Evolutionary conservation across 164 flowering plant species (phyloP), one percentile per base, ranked within the genome.

Genomic region (Pachysandra terminalis): DNA sequence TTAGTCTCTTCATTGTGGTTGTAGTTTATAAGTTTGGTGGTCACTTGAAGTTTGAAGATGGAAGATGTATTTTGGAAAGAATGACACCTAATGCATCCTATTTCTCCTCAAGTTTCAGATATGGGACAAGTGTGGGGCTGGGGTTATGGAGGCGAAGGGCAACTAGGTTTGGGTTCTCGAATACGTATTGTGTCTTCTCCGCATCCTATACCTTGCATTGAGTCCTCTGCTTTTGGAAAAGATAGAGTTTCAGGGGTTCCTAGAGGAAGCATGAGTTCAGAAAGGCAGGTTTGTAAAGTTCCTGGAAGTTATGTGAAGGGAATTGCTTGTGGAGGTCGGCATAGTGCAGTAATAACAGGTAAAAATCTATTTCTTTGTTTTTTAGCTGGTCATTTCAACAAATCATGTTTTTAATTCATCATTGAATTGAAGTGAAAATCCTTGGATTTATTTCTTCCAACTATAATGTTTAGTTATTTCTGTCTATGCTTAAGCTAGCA

Each of bases 61-160:
- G 66, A 75, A 73, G 66, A 13, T 55, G 27, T 71, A 26, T 19
- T 67, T 54, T 40, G 45, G 59, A 41, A 52, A 48, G 60, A 69
- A 78, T 61, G 59, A 67, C 61, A 61, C 66, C 45, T 77, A 71
- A 77, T 77, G 61, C 67, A 63, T 62, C 66, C 62, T 79, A 61
- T 75, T 81, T 76, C 77, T 74, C 28, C 69, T 66, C 45, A 80
- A 76, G 80, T 82, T 85, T 75, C 94, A 96, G 99, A 96, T 88
- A 58, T 87, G 40, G 99, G 99, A 75, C 97, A 96, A 76, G 97
- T 96, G 76, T 96, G 99, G 99, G n/a, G n/a, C n/a, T n/a, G n/a
- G n/a, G n/a, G n/a, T n/a, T n/a, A n/a, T n/a, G n/a, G n/a, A n/a
- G n/a, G 99, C 23, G 99, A 96, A 73, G 99, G 99, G 32, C 99